These are phyloP conservation scores for Paragyromitra xinjiangensis DNA, from an alignment of 495 filamentous ascomycete species.

Conservation along the genomic window DNA sequence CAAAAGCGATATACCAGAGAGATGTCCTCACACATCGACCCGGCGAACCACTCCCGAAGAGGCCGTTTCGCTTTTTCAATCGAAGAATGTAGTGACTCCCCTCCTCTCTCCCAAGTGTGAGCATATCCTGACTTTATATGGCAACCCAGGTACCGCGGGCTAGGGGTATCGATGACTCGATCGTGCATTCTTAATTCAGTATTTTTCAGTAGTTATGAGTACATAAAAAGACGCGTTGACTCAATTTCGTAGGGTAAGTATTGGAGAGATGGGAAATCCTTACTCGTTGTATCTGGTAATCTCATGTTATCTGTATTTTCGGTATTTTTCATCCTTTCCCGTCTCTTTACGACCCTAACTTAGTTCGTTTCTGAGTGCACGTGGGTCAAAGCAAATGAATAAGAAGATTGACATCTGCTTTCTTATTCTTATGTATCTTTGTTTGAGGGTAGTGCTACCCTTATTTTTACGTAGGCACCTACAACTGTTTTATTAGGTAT, in stretches of 20 bases:
- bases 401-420: neutral
- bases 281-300: neutral
- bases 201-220: slow-evolving; percentile 81
- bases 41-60: slow-evolving; percentile 70
- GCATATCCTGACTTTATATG: neutral
- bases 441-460: neutral
- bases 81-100: slow-evolving; percentile 69
- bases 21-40: slow-evolving; percentile 76
- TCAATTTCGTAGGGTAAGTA: slow-evolving; percentile 33
- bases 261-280: neutral
- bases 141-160: slow-evolving; percentile 63
- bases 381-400: neutral
- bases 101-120: neutral
- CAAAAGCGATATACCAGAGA: slow-evolving; percentile 83
- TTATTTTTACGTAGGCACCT: neutral
- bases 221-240: slow-evolving; percentile 65
- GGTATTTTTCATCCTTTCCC: neutral
- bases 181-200: slow-evolving; percentile 78
- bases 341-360: neutral
- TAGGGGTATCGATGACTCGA: slow-evolving; percentile 80
- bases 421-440: neutral
- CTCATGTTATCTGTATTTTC: neutral
- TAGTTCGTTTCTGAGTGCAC: neutral
- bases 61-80: slow-evolving; percentile 71
- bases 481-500: neutral